These are phyloP conservation scores for Verbascum thapsus DNA, from an alignment of 257 asterid genomes.

Conservation along the genomic window DNA sequence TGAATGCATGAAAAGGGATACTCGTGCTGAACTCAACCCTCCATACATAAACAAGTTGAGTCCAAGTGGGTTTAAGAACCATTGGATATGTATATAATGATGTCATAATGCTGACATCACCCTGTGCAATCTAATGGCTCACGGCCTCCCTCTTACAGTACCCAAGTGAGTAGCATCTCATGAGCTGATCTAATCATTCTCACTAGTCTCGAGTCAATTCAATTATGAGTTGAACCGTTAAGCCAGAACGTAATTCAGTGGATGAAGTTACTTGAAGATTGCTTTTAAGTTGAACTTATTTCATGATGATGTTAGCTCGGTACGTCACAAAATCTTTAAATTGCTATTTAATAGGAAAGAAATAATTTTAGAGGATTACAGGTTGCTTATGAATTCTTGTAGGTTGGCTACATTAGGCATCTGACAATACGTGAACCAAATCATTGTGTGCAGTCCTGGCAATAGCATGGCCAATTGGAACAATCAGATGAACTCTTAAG, in stretches of 20 bases:
- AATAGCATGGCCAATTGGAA: not conserved
- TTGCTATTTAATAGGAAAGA: not conserved
- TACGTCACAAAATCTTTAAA: conserved; percentile 19
- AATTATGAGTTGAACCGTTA: not conserved
- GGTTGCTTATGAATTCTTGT: not conserved
- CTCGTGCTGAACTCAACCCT: no score
- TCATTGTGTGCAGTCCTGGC: conserved; percentile 1
- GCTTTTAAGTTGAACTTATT: no score
- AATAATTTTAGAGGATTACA: not conserved
- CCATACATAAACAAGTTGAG: not conserved
- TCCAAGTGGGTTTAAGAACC: not conserved
- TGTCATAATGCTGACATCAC: no score
- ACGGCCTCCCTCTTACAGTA: no score
- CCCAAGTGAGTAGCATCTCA: no score
- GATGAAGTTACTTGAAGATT: conserved; percentile 9
- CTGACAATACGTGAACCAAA: not conserved
- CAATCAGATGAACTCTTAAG: not conserved
- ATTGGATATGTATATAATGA: no score
- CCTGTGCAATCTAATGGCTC: no score
- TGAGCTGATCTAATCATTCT: not conserved
- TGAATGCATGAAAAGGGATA: conserved; percentile 33
- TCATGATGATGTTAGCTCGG: not conserved
- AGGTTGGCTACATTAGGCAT: not conserved
- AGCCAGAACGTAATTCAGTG: conserved; percentile 1
- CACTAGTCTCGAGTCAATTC: not conserved